phyloP scores from a whole-genome alignment of 768 basidiomycete genomes.

The Tylopilus cervinicoccineus region DNA sequence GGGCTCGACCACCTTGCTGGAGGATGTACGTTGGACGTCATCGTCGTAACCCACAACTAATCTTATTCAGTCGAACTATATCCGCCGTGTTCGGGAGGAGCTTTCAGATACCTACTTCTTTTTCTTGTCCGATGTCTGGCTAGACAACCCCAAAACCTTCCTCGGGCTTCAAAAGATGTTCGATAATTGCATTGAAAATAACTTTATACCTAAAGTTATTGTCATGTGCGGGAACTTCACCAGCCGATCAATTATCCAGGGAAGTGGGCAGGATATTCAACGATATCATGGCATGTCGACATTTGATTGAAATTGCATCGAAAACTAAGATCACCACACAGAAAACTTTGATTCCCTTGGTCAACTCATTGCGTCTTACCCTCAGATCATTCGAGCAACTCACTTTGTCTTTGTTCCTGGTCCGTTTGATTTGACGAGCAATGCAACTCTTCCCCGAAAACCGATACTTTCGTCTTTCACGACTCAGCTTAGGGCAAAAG shows the following conservation, averaged over 20 bases:
- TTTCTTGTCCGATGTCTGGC: conserved; percentile 93
- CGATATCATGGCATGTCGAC: conserved; percentile 70
- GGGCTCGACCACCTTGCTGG: conserved; percentile 82
- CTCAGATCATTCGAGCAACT: conserved; percentile 67
- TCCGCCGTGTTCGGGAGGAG: conserved; percentile 61
- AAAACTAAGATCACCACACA: conserved; percentile 28
- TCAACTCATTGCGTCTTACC: conserved; percentile 80
- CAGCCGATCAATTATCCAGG: conserved; percentile 73
- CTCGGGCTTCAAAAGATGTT: conserved; percentile 80
- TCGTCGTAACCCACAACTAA: background rate
- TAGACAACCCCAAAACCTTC: conserved; percentile 85
- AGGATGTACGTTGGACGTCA: conserved; percentile 63
- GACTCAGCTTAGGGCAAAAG: conserved; percentile 58
- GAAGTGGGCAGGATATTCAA: conserved; percentile 72
- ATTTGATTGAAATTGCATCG: background rate
- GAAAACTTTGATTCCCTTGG: conserved; percentile 87
- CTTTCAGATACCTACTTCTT: conserved; percentile 81
- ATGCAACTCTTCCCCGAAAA: conserved; percentile 75
- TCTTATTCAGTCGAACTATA: conserved; percentile 50
- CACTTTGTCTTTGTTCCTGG: conserved; percentile 96
- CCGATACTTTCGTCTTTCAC: conserved; percentile 76
- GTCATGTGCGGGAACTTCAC: conserved; percentile 96
- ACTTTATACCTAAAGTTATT: conserved; percentile 83
- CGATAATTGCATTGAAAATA: conserved; percentile 83
- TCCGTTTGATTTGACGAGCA: conserved; percentile 83